phyloP scores from a whole-genome alignment of 208 protist genomes.

The Acanthamoeba lenticulata region DNA sequence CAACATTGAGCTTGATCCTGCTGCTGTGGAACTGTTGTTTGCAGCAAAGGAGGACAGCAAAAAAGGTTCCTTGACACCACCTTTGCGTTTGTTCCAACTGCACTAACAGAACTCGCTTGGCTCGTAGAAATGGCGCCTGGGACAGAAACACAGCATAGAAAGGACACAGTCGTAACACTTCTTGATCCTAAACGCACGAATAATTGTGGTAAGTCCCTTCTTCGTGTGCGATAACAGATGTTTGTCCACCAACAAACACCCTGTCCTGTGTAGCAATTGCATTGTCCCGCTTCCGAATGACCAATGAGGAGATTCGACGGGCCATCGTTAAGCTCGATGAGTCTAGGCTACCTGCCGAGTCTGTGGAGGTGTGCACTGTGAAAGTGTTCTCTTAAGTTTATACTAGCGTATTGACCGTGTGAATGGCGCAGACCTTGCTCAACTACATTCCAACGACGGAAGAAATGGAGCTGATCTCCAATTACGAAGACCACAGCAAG shows the following conservation, averaged over 20 bases:
- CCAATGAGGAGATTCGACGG: neutral
- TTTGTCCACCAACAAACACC: too few relatives aligned
- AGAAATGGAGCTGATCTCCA: neutral
- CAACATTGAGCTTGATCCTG: neutral
- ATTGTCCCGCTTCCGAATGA: neutral
- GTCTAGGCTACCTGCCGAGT: neutral
- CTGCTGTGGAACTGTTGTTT: neutral
- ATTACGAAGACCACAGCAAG: constrained; percentile 7
- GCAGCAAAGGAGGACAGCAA: neutral
- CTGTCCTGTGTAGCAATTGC: neutral
- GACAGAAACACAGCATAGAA: too few relatives aligned
- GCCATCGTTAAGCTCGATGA: constrained; percentile 40
- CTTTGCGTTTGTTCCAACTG: too few relatives aligned
- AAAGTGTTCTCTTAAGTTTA: neutral
- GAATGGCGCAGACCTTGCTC: neutral
- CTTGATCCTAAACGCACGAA: constrained; percentile 22
- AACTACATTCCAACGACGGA: neutral
- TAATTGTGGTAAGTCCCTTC: constrained; percentile 30
- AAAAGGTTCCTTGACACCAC: too few relatives aligned
- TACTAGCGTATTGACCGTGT: too few relatives aligned
- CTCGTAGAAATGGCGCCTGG: neutral
- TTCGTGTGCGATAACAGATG: neutral
- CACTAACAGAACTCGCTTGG: neutral
- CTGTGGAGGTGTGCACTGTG: neutral
- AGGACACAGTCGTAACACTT: neutral